A percentile compares a stretch with the other conserved stretches of the same genome.
Conservation (phyloP, 331 rosid genomes). For the Quercus phellos region DNA sequence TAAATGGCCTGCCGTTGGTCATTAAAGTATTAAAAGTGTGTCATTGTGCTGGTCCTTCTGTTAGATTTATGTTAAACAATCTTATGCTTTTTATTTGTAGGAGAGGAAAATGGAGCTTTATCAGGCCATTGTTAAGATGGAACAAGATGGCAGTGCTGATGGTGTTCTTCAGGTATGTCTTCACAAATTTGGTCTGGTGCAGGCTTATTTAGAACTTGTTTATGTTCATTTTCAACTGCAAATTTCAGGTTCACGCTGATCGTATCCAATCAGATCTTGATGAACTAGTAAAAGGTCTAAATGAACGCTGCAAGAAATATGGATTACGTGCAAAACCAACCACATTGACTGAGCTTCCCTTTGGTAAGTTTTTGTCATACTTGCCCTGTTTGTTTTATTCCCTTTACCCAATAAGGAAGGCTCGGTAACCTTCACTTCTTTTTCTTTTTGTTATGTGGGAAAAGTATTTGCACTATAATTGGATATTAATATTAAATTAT, state of each 20-base stretch:
- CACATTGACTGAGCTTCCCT: conserved; percentile 87
- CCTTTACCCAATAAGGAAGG: neutral
- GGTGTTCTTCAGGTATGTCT: conserved; percentile 65
- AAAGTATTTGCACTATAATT: neutral
- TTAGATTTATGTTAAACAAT: conserved; percentile 16
- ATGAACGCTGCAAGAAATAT: conserved; percentile 89
- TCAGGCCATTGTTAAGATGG: conserved; percentile 81
- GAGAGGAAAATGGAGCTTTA: conserved; percentile 94
- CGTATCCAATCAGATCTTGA: conserved; percentile 69
- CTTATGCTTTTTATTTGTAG: conserved; percentile 28
- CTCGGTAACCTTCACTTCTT: conserved; percentile 8
- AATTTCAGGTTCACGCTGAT: conserved; percentile 68
- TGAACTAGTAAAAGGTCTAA: conserved; percentile 74
- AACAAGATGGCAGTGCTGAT: conserved; percentile 63
- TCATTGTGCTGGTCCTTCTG: conserved; percentile 1
- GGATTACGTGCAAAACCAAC: conserved; percentile 83
- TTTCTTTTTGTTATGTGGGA: conserved; percentile 8
- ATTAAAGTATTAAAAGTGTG: conserved; percentile 9
- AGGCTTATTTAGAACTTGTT: conserved; percentile 16
- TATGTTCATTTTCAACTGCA: conserved; percentile 25
- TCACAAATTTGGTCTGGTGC: conserved; percentile 7
- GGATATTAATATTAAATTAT: neutral
- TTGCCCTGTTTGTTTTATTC: conserved; percentile 9
- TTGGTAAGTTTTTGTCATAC: conserved; percentile 51
- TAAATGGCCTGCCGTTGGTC: conserved; percentile 12